Evolutionary conservation across 2,329 filamentous ascomycete species (phyloP).

Genomic region (Talaromyces amestolkiae): DNA sequence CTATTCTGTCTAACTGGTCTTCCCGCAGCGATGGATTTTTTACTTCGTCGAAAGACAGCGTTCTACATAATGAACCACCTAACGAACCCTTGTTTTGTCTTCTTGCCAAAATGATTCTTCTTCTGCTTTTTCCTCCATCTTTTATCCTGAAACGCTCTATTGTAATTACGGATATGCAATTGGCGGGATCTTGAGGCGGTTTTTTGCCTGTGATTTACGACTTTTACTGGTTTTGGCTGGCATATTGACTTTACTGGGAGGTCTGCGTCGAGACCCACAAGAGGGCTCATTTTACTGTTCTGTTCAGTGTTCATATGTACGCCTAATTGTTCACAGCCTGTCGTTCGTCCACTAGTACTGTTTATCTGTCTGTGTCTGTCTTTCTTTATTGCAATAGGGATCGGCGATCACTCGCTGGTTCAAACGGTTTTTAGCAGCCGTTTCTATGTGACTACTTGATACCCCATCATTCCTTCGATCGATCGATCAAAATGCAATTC

Average conservation of each 20-base stretch:
- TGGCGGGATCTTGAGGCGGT: background rate
- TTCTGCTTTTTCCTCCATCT: background rate
- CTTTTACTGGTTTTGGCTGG: conserved; percentile 2
- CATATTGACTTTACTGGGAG: conserved; percentile 5
- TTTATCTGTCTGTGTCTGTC: background rate
- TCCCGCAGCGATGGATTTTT: background rate
- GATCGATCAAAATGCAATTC: background rate
- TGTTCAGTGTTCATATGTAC: background rate
- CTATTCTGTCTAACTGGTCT: background rate
- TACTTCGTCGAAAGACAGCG: background rate
- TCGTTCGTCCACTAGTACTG: background rate
- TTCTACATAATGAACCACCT: background rate
- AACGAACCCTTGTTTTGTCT: background rate
- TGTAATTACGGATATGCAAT: conserved; percentile 1
- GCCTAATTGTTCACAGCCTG: background rate
- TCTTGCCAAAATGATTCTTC: background rate
- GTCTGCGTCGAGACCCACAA: conserved; percentile 1
- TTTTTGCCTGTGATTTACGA: background rate
- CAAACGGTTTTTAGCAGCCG: background rate
- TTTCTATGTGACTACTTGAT: conserved; percentile 5
- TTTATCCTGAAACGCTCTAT: background rate
- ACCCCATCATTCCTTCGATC: conserved; percentile 6
- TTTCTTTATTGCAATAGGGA: background rate
- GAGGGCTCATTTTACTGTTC: conserved; percentile 5
- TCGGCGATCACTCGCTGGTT: background rate